These are phyloP conservation scores for Lasiodiplodia hormozganensis DNA, from an alignment of 2,329 filamentous ascomycete genomes.

Conservation along the genomic window DNA sequence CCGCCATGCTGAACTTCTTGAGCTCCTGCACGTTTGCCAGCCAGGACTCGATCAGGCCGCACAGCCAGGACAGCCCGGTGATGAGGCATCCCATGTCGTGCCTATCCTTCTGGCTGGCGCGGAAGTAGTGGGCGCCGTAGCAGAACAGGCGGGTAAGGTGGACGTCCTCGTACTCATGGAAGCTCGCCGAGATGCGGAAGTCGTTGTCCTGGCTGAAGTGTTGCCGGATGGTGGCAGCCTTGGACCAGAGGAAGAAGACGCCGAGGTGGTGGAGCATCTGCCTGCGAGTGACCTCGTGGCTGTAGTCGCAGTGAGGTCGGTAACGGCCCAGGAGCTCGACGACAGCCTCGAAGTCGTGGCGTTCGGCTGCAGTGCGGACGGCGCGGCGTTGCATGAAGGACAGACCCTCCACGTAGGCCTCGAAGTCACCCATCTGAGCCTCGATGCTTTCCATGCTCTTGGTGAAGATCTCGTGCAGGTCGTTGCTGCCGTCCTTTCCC, in stretches of 20 bases:
- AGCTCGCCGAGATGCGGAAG: background rate
- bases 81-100: background rate
- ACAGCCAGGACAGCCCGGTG: background rate
- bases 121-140: background rate
- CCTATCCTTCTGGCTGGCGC: background rate
- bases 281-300: background rate
- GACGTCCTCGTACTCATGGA: background rate
- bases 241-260: background rate
- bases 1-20: too few relatives aligned
- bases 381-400: too few relatives aligned
- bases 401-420: background rate
- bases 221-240: background rate
- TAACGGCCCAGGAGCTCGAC: background rate
- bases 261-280: background rate
- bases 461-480: background rate
- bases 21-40: too few relatives aligned
- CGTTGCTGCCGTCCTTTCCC: accelerated
- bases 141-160: background rate
- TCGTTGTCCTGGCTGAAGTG: accelerated
- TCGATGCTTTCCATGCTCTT: background rate
- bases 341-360: background rate
- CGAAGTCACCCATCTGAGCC: background rate
- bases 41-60: background rate
- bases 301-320: background rate
- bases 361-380: background rate